A percentile compares a stretch with the other conserved stretches of the same genome.
phyloP scores from a whole-genome alignment of 2,329 filamentous ascomycete species.

The Penicillium digitatum region DNA sequence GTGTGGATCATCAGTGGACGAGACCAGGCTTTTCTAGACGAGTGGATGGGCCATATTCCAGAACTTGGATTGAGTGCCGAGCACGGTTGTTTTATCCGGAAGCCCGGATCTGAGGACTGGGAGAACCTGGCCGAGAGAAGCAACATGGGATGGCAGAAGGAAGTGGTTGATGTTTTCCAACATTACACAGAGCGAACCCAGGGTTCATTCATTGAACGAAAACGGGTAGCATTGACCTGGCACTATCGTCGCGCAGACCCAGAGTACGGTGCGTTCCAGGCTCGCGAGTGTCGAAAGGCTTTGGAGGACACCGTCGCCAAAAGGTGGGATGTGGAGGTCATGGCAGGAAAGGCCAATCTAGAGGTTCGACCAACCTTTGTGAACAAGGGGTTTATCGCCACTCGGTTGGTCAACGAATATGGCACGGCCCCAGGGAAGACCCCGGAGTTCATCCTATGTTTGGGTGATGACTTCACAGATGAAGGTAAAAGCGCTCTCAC shows the following conservation, averaged over 20 bases:
- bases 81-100: constrained; percentile 90
- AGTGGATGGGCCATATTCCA: constrained; percentile 87
- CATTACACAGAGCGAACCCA: constrained; percentile 82
- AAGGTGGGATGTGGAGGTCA: constrained; percentile 89
- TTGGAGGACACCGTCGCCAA: constrained; percentile 72
- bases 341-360: constrained; percentile 93
- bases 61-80: constrained; percentile 93
- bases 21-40: constrained; percentile 83
- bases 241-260: constrained; percentile 91
- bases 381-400: constrained; percentile 95
- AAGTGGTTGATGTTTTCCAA: constrained; percentile 80
- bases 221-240: constrained; percentile 93
- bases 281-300: constrained; percentile 74
- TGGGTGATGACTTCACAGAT: constrained; percentile 95
- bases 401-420: constrained; percentile 73
- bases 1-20: constrained; percentile 99
- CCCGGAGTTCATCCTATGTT: constrained; percentile 82
- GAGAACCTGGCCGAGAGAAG: constrained; percentile 80
- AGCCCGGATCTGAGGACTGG: constrained; percentile 74
- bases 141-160: constrained; percentile 88
- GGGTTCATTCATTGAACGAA: constrained; percentile 89
- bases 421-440: constrained; percentile 52
- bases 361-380: constrained; percentile 96
- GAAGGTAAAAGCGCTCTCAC: constrained; percentile 63
- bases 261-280: constrained; percentile 75